A percentile compares a stretch with the other conserved stretches of the same genome.
Evolutionary conservation across 2,329 filamentous ascomycete genomes (phyloP).

Genomic region (Exophiala oligosperma): DNA sequence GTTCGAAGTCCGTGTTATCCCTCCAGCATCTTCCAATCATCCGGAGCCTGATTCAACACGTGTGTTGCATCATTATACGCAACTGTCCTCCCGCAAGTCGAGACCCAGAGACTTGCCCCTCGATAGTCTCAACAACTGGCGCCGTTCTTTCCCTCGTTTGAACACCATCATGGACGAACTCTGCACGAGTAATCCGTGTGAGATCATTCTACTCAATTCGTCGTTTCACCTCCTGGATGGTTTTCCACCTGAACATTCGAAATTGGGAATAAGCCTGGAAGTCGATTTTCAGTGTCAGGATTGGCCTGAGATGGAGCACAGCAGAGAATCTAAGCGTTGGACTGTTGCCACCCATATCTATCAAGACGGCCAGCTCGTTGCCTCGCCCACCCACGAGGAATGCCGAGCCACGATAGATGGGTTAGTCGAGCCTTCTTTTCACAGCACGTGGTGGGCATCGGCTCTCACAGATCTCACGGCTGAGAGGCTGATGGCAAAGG

Average conservation of each 20-base stretch:
- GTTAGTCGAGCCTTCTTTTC: slow-evolving; percentile 45
- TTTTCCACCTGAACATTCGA: slow-evolving; percentile 43
- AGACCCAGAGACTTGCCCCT: slow-evolving; percentile 36
- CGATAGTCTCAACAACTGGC: slow-evolving; percentile 43
- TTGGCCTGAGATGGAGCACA: slow-evolving; percentile 30
- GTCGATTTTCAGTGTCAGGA: slow-evolving; percentile 42
- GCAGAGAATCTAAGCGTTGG: slow-evolving; percentile 43
- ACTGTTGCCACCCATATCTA: slow-evolving; percentile 45
- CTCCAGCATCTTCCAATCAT: slow-evolving; percentile 28
- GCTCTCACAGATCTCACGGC: slow-evolving; percentile 44
- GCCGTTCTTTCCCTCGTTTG: slow-evolving; percentile 42
- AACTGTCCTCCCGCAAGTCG: slow-evolving; percentile 38
- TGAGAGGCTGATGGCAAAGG: slow-evolving; percentile 40
- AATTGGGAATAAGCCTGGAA: slow-evolving; percentile 43
- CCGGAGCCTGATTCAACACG: slow-evolving; percentile 34
- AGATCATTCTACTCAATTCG: slow-evolving; percentile 46
- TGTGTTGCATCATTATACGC: slow-evolving; percentile 46
- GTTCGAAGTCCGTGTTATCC: slow-evolving; percentile 50
- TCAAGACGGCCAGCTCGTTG: slow-evolving; percentile 35
- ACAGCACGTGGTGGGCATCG: slow-evolving; percentile 47
- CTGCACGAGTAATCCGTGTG: slow-evolving; percentile 38
- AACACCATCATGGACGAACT: slow-evolving; percentile 37
- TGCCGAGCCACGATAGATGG: slow-evolving; percentile 27
- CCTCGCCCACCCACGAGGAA: slow-evolving; percentile 32
- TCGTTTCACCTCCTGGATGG: slow-evolving; percentile 45